phyloP scores from a whole-genome alignment of 2,329 filamentous ascomycete species.

The Apiospora saccharicola region DNA sequence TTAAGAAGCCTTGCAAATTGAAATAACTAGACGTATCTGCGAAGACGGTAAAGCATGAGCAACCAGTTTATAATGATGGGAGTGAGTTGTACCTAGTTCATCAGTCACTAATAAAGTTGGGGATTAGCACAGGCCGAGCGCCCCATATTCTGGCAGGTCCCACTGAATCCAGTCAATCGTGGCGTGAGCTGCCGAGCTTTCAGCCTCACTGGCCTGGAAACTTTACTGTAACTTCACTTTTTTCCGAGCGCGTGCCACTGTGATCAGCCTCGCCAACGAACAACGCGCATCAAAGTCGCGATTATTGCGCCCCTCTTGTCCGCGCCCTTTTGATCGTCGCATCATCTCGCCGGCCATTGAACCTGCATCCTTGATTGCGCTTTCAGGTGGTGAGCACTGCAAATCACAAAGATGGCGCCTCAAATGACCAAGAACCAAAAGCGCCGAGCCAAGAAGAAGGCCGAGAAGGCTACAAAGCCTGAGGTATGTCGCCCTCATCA shows the following conservation, averaged over 20 bases:
- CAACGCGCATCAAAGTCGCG: slow-evolving; percentile 16
- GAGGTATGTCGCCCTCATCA: slow-evolving; percentile 50
- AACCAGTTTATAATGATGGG: background rate
- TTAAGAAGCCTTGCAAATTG: accelerated
- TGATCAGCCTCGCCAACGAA: slow-evolving; percentile 20
- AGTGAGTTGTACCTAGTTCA: background rate
- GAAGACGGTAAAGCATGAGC: background rate
- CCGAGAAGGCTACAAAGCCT: slow-evolving; percentile 75
- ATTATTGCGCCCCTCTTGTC: slow-evolving; percentile 1
- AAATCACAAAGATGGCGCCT: slow-evolving; percentile 62
- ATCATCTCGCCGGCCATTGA: slow-evolving; percentile 27
- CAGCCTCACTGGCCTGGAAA: slow-evolving; percentile 6
- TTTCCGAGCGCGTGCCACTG: slow-evolving; percentile 18
- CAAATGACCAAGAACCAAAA: slow-evolving; percentile 96
- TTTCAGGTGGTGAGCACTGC: slow-evolving; percentile 23
- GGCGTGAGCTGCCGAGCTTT: slow-evolving; percentile 16
- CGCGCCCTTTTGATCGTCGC: background rate
- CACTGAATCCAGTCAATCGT: slow-evolving; percentile 18
- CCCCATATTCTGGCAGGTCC: background rate
- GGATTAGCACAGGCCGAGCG: background rate
- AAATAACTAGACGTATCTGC: background rate
- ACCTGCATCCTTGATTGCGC: slow-evolving; percentile 24
- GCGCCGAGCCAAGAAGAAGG: slow-evolving; percentile 93
- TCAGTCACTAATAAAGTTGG: background rate
- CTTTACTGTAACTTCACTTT: slow-evolving; percentile 23